These are phyloP conservation scores for Phytophthora cactorum DNA, from an alignment of 352 stramenopile genomes.

Conservation along the genomic window DNA sequence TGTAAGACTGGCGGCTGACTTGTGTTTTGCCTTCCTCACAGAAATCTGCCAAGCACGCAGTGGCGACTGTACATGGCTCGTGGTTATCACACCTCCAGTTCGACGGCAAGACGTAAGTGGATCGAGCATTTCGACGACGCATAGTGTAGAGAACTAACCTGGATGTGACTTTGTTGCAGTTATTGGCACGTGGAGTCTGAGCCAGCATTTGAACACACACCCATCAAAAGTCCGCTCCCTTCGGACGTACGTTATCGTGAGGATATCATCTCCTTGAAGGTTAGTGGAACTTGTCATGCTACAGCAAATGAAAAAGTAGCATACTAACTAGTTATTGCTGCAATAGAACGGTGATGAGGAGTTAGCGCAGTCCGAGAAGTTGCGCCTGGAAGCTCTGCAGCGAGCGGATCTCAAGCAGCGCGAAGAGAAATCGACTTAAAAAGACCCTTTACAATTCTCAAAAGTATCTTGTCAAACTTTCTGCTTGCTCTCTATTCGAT, in stretches of 20 bases:
- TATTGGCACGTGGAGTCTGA: slow-evolving; percentile 82
- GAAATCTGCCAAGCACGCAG: slow-evolving; percentile 53
- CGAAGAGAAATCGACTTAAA: slow-evolving; percentile 13
- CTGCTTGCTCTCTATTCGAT: slow-evolving; percentile 39
- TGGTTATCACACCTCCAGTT: slow-evolving; percentile 79
- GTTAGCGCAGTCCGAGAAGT: slow-evolving; percentile 69
- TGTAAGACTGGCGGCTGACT: neutral
- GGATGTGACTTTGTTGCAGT: slow-evolving; percentile 18
- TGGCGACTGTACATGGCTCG: slow-evolving; percentile 60
- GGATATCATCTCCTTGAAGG: slow-evolving; percentile 67
- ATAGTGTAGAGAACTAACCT: neutral
- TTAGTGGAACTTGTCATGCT: slow-evolving; percentile 9
- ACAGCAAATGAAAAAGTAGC: neutral
- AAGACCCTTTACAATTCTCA: slow-evolving; percentile 6
- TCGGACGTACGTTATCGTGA: slow-evolving; percentile 73
- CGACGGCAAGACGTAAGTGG: slow-evolving; percentile 62
- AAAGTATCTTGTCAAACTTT: slow-evolving; percentile 3
- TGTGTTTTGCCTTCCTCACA: slow-evolving; percentile 6
- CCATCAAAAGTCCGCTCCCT: slow-evolving; percentile 47
- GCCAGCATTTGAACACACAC: slow-evolving; percentile 60
- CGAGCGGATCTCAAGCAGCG: slow-evolving; percentile 58
- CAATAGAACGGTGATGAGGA: slow-evolving; percentile 53
- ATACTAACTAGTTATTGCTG: neutral
- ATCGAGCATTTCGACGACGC: neutral
- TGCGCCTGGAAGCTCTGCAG: slow-evolving; percentile 75